Base-by-base conservation (phyloP, 163 green algal species). In the Chlamydomonas reinhardtii region DNA sequence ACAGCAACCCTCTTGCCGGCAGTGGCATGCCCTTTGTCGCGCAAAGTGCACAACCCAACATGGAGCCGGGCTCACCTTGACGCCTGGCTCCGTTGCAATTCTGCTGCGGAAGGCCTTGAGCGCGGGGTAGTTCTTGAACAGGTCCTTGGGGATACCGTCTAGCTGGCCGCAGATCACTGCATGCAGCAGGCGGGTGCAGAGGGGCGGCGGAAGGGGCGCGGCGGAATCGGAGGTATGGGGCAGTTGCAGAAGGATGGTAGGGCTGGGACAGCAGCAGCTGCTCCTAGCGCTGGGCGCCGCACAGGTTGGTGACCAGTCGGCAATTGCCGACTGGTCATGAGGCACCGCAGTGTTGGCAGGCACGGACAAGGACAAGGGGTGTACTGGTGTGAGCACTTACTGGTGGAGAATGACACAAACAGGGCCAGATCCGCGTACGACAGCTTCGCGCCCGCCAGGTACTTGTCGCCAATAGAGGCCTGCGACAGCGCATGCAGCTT, bases 91-190 rank as follows among this genome's bases (percentile, higher is more conserved):
- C 64, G 61, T 64, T 27, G 83, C 83, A 32, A 88, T 73, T 65
- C 78, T 83, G 65, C 84, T 84, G 74, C 83, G 83, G 64, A 69
- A 83, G 25, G 64, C 73, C 73, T 88, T 84, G 31, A 88, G 73
- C 0, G 12, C 65, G 3, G 83, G 83, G 83, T 84, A 84, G 6
- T 72, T 29, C 22, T 78, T 24, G 16, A 88, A 74, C 16, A 83
- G 74, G 73, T 16, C 73, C 22, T 43, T 52, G 25, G 83, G 73
- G 0, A 88, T 25, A 68, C 83, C 83, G 9, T 56, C 48, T 2
- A 19, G 9, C 48, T 56, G 48, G 48, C 48, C 48, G 48, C 6
- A 56, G 48, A 17, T 56, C 48, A 56, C 48, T 56, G 19, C 12
- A n/a, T n/a, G n/a, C n/a, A n/a, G n/a, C n/a, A 56, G 9, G 9